Evolutionary conservation across 768 basidiomycete species (phyloP).

Genomic region (Dioszegia crocea): DNA sequence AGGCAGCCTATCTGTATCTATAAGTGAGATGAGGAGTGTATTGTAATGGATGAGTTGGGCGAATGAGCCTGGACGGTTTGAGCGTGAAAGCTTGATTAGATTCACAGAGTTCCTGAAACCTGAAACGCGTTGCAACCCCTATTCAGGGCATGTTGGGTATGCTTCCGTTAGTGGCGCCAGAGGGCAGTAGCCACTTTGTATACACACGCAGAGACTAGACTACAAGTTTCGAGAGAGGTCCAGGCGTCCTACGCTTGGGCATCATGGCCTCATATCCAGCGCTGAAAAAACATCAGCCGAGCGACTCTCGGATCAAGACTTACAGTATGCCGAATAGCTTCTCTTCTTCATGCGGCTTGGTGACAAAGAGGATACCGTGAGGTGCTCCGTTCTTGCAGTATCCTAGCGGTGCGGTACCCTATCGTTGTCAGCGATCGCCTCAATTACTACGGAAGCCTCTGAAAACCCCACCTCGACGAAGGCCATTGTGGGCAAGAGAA

Average conservation of each 20-base stretch:
- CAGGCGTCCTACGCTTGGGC: neutral
- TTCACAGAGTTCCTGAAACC: neutral
- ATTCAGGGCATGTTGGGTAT: neutral
- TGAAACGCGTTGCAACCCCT: neutral
- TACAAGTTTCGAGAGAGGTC: too few relatives aligned
- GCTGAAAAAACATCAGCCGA: neutral
- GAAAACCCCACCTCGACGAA: slow-evolving; percentile 38
- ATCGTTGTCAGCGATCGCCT: neutral
- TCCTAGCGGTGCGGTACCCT: slow-evolving; percentile 22
- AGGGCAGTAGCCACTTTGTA: neutral
- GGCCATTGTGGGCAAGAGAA: slow-evolving; percentile 19
- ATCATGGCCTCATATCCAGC: neutral
- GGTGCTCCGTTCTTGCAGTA: slow-evolving; percentile 21
- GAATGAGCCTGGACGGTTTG: neutral
- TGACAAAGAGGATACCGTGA: slow-evolving; percentile 9
- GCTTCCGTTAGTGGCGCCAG: neutral
- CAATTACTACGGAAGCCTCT: neutral
- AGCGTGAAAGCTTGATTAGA: neutral
- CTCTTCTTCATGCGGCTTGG: slow-evolving; percentile 4
- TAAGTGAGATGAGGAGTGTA: too few relatives aligned
- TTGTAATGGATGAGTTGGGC: neutral
- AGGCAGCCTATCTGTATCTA: neutral
- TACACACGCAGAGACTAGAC: too few relatives aligned
- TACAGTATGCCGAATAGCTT: slow-evolving; percentile 5
- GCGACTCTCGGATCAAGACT: neutral